These are phyloP conservation scores for Escovopsis weberi DNA, from an alignment of 2,329 filamentous ascomycete species.

Conservation along the genomic window DNA sequence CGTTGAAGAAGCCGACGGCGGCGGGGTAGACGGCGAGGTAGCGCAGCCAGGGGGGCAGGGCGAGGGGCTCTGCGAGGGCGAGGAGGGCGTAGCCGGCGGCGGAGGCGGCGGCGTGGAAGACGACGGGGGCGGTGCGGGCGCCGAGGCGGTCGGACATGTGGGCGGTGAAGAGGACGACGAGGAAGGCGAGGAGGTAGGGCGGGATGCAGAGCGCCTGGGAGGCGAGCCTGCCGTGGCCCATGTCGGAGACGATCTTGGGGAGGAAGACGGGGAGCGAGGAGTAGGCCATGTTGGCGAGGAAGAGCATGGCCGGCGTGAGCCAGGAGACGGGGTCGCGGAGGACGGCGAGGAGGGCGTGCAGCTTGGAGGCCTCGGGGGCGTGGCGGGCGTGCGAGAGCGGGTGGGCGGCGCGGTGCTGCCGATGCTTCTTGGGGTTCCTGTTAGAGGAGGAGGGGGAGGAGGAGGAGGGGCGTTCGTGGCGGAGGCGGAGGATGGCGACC, in stretches of 20 bases:
- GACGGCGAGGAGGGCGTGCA: slow-evolving; percentile 38
- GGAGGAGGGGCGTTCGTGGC: slow-evolving; percentile 26
- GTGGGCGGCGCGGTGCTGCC: no score
- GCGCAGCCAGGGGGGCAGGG: slow-evolving; percentile 33
- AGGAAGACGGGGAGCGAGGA: slow-evolving; percentile 78
- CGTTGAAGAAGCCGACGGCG: slow-evolving; percentile 65
- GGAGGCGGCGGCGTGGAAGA: slow-evolving; percentile 55
- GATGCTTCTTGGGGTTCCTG: no score
- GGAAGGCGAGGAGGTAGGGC: slow-evolving; percentile 65
- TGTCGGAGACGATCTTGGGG: slow-evolving; percentile 60
- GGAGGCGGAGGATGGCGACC: slow-evolving; percentile 56
- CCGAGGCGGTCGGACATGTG: slow-evolving; percentile 53
- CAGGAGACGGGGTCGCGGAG: slow-evolving; percentile 32
- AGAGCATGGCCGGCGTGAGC: slow-evolving; percentile 70
- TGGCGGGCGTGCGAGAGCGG: background rate
- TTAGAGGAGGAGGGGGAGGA: background rate
- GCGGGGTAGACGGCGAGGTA: slow-evolving; percentile 72
- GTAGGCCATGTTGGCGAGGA: slow-evolving; percentile 79
- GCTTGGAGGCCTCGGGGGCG: slow-evolving; percentile 26
- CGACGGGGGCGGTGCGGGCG: slow-evolving; percentile 50
- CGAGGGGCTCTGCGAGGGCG: slow-evolving; percentile 36
- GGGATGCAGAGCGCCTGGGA: slow-evolving; percentile 71
- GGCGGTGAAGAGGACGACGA: slow-evolving; percentile 56
- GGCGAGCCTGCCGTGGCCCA: slow-evolving; percentile 55
- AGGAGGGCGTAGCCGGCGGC: slow-evolving; percentile 45